Base-by-base conservation (phyloP, 345 rosid species). In the Melastoma malabathricum region DNA sequence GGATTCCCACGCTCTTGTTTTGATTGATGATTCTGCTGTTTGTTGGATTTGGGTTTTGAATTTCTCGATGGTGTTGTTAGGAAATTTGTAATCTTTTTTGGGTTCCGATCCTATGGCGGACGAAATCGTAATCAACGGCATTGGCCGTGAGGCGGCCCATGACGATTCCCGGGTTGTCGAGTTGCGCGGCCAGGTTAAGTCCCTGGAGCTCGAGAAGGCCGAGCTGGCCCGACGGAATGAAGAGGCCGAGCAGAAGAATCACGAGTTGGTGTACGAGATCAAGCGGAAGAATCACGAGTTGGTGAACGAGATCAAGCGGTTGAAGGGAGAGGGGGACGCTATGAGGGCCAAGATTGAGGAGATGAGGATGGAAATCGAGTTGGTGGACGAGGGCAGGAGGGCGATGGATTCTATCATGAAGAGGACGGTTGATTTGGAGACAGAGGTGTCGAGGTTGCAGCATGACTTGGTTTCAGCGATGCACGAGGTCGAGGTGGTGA, bases 341-440 rank as follows among this genome's bases (percentile, higher is more conserved):
- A 56, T 64, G 83, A 76, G 66, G 56, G 68, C 59, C 54, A 72
- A 63, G 39, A 39, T 80, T 2, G 63, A 17, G 45, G 67, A 50
- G 12, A 50, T 83, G 75, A 77, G 66, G 61, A 72, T 44, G 16
- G 84, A 83, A 58, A 55, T 70, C 1, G 86, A 81, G 23, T 59
- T 64, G 14, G 71, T 76, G 6, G 82, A 77, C 46, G 81, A 74
- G 41, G 80, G 73, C 15, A 73, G 68, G 64, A 74, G 39, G 60
- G 67, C 64, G 17, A 48, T 86, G 0, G 81, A 84, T 8, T 53
- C 80, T 0, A 56, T 86, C 0, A 60, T 76, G 2, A 49, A 61
- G 3, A 70, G 93, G 59, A 83, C 89, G 10, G 68, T 46, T n/a
- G 83, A 80, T 57, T 75, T 86, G 20, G 96, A 90, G 50, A 71